Evolutionary conservation across 1,284 basidiomycete species (phyloP), one percentile per base, ranked within the genome.

Genomic region (Boletus chippewaensis): DNA sequence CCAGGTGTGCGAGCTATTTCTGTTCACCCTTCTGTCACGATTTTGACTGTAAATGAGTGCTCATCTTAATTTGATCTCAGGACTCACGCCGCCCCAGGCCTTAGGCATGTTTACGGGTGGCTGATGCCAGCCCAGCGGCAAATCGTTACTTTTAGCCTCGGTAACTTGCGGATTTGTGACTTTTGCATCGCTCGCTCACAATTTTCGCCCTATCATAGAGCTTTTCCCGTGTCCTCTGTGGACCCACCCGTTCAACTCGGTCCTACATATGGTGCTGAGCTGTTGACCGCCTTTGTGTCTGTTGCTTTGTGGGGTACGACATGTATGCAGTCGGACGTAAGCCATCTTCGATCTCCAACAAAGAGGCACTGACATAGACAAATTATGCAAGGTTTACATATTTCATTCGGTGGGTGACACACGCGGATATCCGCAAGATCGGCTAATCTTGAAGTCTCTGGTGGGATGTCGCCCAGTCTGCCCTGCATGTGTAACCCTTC

Each of bases 281-380:
- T 57, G 13, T 26, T 54, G 28, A 47, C 45, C n/a, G 38, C 51
- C 3, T 57, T 54, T 34, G 12, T 48, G 15, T 45, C 45, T 32
- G 44, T 57, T 8, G 54, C 55, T 26, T 38, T 57, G 38, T 57
- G 55, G 55, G 40, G 50, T 13, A 57, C 41, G 16, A 47, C 54
- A 34, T 52, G 54, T 28, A 51, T 52, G 49, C 49, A 56, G 20
- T 20, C 20, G 20, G 41, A 56, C 54, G 54, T 56, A 34, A 24
- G 45, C n/a, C n/a, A 39, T 5, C 9, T 40, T 38, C 7, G 9
- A 35, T 20, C 13, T 8, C 28, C 10, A 9, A 5, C 29, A 38
- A 15, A 34, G 12, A 34, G 12, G 32, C 16, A 12, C 20, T 51
- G 20, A 51, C 12, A 6, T 8, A 4, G n/a, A 0, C 20, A n/a